Conservation (phyloP, 257 asterid genomes). For the Gentiana macrophylla region DNA sequence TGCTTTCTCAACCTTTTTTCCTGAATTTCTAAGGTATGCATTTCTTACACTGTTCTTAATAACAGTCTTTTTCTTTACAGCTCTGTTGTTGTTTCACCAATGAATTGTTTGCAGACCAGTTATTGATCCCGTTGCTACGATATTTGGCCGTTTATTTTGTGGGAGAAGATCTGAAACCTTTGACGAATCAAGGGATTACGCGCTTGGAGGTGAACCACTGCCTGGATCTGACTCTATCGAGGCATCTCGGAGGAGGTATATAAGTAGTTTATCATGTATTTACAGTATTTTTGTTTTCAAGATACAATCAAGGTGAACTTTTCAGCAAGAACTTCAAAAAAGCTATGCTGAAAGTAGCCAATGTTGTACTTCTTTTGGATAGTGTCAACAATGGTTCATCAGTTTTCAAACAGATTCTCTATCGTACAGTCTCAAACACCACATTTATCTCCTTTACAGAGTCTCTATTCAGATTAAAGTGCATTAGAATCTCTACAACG, state of each 20-base stretch:
- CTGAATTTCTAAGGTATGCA: conserved; percentile 53
- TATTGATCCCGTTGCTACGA: conserved; percentile 64
- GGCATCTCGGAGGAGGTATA: conserved; percentile 89
- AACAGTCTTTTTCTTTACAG: conserved; percentile 7
- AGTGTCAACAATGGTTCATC: too few relatives aligned
- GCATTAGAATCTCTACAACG: too few relatives aligned
- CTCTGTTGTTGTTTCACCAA: conserved; percentile 11
- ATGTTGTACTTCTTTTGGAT: too few relatives aligned
- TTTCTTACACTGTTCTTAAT: background rate
- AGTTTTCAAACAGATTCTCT: too few relatives aligned
- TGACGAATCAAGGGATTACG: conserved; percentile 45
- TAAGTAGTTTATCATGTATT: background rate
- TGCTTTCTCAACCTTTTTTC: conserved; percentile 72
- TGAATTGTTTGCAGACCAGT: conserved; percentile 47
- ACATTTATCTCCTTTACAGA: too few relatives aligned
- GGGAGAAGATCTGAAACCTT: conserved; percentile 63
- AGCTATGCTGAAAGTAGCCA: too few relatives aligned
- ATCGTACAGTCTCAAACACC: too few relatives aligned
- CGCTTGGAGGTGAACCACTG: conserved; percentile 48
- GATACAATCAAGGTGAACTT: too few relatives aligned
- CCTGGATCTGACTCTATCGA: conserved; percentile 90
- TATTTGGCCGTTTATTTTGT: conserved; percentile 60
- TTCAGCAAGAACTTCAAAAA: too few relatives aligned
- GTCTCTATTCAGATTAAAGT: too few relatives aligned
- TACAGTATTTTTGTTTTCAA: too few relatives aligned